Evolutionary conservation across 495 filamentous ascomycete genomes (phyloP), one percentile per base, ranked within the genome.

Genomic region (Xylaria curta): DNA sequence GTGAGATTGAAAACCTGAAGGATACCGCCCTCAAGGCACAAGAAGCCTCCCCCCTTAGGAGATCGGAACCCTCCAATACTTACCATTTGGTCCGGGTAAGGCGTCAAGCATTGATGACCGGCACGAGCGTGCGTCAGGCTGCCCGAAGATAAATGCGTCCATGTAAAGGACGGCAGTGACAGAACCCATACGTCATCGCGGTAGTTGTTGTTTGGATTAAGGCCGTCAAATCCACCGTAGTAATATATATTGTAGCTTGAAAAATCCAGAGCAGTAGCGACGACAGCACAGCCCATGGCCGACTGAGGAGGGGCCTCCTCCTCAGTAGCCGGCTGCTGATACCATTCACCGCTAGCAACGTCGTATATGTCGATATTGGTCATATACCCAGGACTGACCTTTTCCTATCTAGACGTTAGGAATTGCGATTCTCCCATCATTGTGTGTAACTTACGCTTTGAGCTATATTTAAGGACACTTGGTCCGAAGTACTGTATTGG

Each of bases 101-200:
- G 86, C 78, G 83, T 89, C 46, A 91, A 81, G 72, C 91, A 93
- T 74, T 86, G 84, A 74, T 94, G 92, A 0, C 86, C 85, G 24
- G 83, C 88, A 44, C 92, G 87, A 13, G 81, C 89, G 68, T 88
- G 88, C 13, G 61, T 73, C 4, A 61, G 54, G 0, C 68, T 81
- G 4, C 90, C 87, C 0, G 77, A 78, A 42, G 86, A 84, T 15
- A 90, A 84, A 73, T 88, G 87, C 46, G 87, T 87, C 93, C 93
- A 95, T n/a, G 81, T 88, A 78, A 95, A 95, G 0, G 91, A 89
- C 0, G 93, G 93, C 19, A 95, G 77, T 0, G 92, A 93, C 33
- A 95, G 76, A 15, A 94, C 86, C 79, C 91, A 94, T 17, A 94
- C 89, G 64, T 93, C 89, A 72, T 93, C 91, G 13, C 80, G 88